A percentile compares a stretch with the other conserved stretches of the same genome.
These are phyloP conservation scores for Paraleonurus japonicus DNA, from an alignment of 257 asterid species.

Conservation along the genomic window DNA sequence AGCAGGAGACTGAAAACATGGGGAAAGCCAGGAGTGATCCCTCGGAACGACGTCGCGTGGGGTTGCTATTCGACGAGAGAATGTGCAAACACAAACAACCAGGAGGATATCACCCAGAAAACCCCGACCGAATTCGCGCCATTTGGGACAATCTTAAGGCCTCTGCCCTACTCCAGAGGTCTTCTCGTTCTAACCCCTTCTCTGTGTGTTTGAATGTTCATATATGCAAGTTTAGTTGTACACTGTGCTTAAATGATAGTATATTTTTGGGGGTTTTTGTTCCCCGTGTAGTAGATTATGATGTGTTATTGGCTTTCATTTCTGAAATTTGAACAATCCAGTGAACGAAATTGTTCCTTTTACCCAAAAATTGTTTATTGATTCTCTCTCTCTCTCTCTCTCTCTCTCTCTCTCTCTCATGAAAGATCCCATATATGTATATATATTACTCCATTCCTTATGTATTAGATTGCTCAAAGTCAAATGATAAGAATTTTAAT, in stretches of 20 bases:
- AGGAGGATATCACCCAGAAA: constrained; percentile 38
- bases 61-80: constrained; percentile 56
- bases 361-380: too few relatives aligned
- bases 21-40: background rate
- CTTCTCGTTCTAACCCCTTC: background rate
- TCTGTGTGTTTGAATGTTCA: background rate
- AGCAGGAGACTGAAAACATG: too few relatives aligned
- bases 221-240: background rate
- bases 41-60: constrained; percentile 47
- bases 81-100: constrained; percentile 51
- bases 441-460: too few relatives aligned
- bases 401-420: too few relatives aligned
- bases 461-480: too few relatives aligned
- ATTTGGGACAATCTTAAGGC: constrained; percentile 38
- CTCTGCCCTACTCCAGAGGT: constrained; percentile 41
- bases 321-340: background rate
- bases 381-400: too few relatives aligned
- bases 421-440: too few relatives aligned
- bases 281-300: background rate
- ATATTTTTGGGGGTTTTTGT: too few relatives aligned
- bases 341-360: too few relatives aligned
- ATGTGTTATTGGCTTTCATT: background rate
- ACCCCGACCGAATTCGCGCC: constrained; percentile 47
- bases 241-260: background rate
- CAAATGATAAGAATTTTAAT: too few relatives aligned